Evolutionary conservation across 768 basidiomycete genomes (phyloP), one percentile per base, ranked within the genome.

Genomic region (Terana coerulea): DNA sequence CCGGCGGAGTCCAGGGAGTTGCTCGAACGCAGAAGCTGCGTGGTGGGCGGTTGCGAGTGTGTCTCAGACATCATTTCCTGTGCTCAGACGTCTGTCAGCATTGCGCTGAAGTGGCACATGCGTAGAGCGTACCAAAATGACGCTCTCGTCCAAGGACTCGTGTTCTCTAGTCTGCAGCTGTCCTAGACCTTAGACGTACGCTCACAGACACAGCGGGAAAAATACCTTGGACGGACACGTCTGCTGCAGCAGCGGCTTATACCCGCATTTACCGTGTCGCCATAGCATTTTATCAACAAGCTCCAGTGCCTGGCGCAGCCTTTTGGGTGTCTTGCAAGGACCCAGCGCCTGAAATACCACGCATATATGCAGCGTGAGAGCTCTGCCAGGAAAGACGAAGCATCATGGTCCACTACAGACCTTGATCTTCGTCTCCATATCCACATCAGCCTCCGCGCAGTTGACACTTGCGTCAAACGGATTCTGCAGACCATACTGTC

Each of bases 11-110:
- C 80, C n/a, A n/a, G n/a, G n/a, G 80, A 71, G 11, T 51, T 64
- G 2, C 60, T 63, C 10, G 59, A 55, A 11, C 65, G 47, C 6
- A 66, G 71, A 31, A 83, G 56, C 35, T 78, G 75, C 28, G 78
- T 64, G n/a, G n/a, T n/a, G n/a, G n/a, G n/a, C n/a, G n/a, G n/a
- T n/a, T n/a, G n/a, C n/a, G n/a, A n/a, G 4, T 83, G 80, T 39
- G 75, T 72, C 64, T 90, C 88, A 0, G 90, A 86, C 70, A 91
- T 79, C 61, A 89, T 71, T 68, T 88, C 88, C 88, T 91, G 28
- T 15, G 48, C 21, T 24, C 25, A 47, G 9, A 1, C 22, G 19
- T 19, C 17, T 8, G 9, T 22, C n/a, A n/a, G n/a, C n/a, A n/a
- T n/a, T n/a, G n/a, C n/a, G n/a, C n/a, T n/a, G n/a, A n/a, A n/a